A percentile compares a stretch with the other conserved stretches of the same genome.
Evolutionary conservation across 1,284 basidiomycete species (phyloP).

Genomic region (Heterobasidion irregulare): DNA sequence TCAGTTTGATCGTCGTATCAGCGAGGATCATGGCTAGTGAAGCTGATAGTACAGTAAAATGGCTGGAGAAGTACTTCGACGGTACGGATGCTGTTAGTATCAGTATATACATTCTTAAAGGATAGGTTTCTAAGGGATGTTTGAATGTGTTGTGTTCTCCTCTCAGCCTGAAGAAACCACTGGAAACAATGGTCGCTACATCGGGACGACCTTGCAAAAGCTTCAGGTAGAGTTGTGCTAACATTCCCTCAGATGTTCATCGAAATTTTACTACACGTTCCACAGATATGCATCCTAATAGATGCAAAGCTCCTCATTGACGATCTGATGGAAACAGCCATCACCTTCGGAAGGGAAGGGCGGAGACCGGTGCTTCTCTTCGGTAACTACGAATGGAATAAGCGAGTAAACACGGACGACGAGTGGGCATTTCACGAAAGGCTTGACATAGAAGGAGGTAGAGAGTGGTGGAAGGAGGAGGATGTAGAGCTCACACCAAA

Average conservation of each 20-base stretch:
- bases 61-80: conserved; percentile 56
- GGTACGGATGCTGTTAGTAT: conserved; percentile 22
- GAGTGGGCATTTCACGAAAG: conserved; percentile 47
- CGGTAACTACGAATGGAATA: conserved; percentile 67
- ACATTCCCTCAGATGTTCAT: not conserved
- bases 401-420: conserved; percentile 36
- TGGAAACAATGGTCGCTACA: conserved; percentile 2
- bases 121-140: conserved; percentile 2
- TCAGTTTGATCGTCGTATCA: conserved; percentile 59
- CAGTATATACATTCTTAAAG: not conserved
- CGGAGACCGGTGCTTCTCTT: conserved; percentile 47
- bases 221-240: conserved; percentile 5
- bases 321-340: conserved; percentile 65
- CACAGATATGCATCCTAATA: conserved; percentile 47
- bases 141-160: conserved; percentile 10
- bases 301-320: conserved; percentile 60
- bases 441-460: conserved; percentile 31
- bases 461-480: conserved; percentile 48
- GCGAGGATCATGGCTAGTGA: conserved; percentile 43
- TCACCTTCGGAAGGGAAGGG: conserved; percentile 27
- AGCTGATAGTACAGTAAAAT: conserved; percentile 49
- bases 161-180: conserved; percentile 4
- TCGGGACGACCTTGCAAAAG: conserved; percentile 9
- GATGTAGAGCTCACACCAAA: conserved; percentile 28
- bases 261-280: not conserved